Evolutionary conservation across 108 stramenopile species (phyloP), one percentile per base, ranked within the genome.

Genomic region (Aurantiochytrium sp.): DNA sequence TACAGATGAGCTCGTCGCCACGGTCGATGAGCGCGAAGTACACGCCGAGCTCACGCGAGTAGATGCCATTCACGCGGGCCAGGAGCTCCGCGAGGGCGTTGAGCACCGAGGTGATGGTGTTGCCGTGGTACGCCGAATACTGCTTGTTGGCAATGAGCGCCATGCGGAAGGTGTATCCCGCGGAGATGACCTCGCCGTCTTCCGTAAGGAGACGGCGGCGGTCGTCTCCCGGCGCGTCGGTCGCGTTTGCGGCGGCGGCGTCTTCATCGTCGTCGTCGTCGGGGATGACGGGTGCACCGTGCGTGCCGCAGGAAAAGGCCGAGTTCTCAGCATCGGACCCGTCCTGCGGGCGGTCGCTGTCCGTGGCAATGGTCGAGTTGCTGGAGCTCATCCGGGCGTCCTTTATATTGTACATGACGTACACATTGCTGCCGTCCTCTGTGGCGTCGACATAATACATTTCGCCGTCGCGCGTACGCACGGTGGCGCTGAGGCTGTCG

Each of bases 11-110:
- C 45, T 81, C 45, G 45, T 81, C 73, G 45, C 12, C 24, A 12
- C 45, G 42, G 30, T 41, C 73, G 32, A 81, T 81, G 42, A 81
- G 73, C 19, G 6, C 21, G 24, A 81, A 81, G 73, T 81, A 81
- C n/a, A 48, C 30, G 39, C 73, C 73, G 27, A 81, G 45, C 39
- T 81, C 73, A 42, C 73, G 73, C 39, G 73, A 48, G 45, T 81
- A 81, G 30, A 81, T 81, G n/a, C 73, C 73, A 30, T 81, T 81
- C 19, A 81, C 73, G n/a, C 73, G 73, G 1, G 73, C n/a, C 73
- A 81, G 8, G 73, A 81, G n/a, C 21, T 12, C 32, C 27, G 8
- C 73, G 10, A 81, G 6, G 30, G 24, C 45, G 45, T 48, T 81
- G 27, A 81, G 73, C 36, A 81, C 73, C 21, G 42, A 12, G 3